phyloP scores from a whole-genome alignment of 2,329 filamentous ascomycete species.

The Aschersonia sp. region DNA sequence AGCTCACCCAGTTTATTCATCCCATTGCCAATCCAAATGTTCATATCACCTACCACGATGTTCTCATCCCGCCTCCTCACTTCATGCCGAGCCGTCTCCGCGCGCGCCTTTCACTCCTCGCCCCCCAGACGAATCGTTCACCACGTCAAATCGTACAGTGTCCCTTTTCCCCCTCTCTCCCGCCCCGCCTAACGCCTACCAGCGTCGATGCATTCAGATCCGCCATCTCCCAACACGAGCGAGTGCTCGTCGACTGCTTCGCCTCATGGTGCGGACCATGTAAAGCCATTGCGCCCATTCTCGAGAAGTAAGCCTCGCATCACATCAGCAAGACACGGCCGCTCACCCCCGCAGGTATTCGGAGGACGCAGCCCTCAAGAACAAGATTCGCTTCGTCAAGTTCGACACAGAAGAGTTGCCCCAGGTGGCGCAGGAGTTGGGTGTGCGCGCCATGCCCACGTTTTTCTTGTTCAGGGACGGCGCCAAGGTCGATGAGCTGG shows the following conservation, averaged over 20 bases:
- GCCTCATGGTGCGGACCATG: conserved; percentile 90
- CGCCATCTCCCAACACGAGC: conserved; percentile 34
- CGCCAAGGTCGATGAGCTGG: conserved; percentile 54
- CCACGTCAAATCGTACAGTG: conserved; percentile 22
- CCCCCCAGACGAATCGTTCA: conserved; percentile 29
- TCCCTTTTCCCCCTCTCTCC: background rate
- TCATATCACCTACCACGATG: too few relatives aligned
- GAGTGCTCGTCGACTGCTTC: conserved; percentile 73
- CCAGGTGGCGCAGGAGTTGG: conserved; percentile 60
- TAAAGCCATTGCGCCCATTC: conserved; percentile 70
- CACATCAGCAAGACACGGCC: too few relatives aligned
- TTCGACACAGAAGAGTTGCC: conserved; percentile 75
- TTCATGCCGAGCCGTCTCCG: too few relatives aligned
- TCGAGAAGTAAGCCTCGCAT: conserved; percentile 21
- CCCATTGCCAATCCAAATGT: too few relatives aligned
- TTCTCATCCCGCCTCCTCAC: too few relatives aligned
- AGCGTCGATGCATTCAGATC: conserved; percentile 42
- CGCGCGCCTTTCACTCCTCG: conserved; percentile 20
- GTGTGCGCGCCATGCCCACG: conserved; percentile 82
- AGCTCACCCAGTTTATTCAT: too few relatives aligned
- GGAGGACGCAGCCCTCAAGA: conserved; percentile 30
- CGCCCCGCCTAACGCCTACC: conserved; percentile 15
- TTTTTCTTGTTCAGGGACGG: conserved; percentile 75
- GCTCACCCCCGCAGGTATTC: conserved; percentile 8
- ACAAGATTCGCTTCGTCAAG: conserved; percentile 65